Base-by-base conservation (phyloP, 352 stramenopile genomes). In the Pythium grandisporangium region DNA sequence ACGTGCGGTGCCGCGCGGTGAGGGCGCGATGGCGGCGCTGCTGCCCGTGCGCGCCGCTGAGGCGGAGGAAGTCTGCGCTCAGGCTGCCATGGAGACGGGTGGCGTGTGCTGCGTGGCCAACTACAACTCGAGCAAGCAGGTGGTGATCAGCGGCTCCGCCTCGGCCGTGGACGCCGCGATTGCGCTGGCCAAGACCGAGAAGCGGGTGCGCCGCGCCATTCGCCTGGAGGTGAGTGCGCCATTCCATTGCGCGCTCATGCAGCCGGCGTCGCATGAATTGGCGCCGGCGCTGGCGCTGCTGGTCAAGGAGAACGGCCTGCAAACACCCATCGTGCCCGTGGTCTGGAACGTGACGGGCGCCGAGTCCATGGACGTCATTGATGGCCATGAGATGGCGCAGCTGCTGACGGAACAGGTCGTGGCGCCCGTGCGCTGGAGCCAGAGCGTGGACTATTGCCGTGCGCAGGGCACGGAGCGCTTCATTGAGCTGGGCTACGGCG, bases 81-180 rank as follows among this genome's bases (percentile, higher is more conserved):
- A 65, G 30, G 68, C 67, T 5, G 57, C 66, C 11, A 37, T 45
- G 1, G 48, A 56, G 37, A 63, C 64, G 0, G 42, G 58, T 26
- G 37, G 33, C 8, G 61, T 79, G 6, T 93, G 80, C 47, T 59
- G 84, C 46, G 77, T 93, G 29, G 79, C 82, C 47, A 95, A 95
- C 61, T 88, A 90, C 63, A 95, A 95, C 63, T 91, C 76, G 8
- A 84, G 53, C 54, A 88, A 86, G 58, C 82, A 95, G 67, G 74
- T 74, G 22, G 82, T 95, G 39, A 74, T 95, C 55, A 93, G 77
- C 41, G 82, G 82, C 25, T 46, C 76, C 24, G 45, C 44, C 12
- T 17, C 35, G 1, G 69, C 77, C 12, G 73, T 95, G 0, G 51
- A 74, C 6, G 42, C 33, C 3, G 82, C 75, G 0, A 70, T 85